A percentile compares a stretch with the other conserved stretches of the same genome.
These are phyloP conservation scores for Arachnopeziza araneosa DNA, from an alignment of 2,329 filamentous ascomycete species.

Conservation along the genomic window DNA sequence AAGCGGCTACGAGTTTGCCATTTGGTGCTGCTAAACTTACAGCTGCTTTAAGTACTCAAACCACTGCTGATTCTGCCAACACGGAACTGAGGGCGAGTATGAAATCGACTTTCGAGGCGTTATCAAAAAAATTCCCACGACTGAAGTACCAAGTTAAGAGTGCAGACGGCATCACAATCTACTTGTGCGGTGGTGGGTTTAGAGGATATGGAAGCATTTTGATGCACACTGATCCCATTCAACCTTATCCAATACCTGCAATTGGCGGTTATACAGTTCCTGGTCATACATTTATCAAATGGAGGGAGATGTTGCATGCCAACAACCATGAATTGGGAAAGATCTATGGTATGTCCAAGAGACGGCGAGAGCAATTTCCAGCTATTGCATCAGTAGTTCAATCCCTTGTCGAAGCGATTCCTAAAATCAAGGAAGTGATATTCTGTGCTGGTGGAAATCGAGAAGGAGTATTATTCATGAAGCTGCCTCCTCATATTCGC, in stretches of 20 bases:
- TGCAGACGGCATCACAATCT: conserved; percentile 58
- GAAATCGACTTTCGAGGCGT: conserved; percentile 50
- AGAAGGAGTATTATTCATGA: conserved; percentile 75
- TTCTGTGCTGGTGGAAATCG: conserved; percentile 87
- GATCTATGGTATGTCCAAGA: conserved; percentile 73
- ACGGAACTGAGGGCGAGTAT: conserved; percentile 48
- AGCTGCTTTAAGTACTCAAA: conserved; percentile 40
- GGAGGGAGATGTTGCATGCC: conserved; percentile 44
- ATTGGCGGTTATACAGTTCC: conserved; percentile 72
- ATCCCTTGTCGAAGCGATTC: conserved; percentile 64
- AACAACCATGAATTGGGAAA: conserved; percentile 48
- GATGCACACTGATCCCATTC: conserved; percentile 68
- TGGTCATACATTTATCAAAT: conserved; percentile 53
- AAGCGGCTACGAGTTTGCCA: conserved; percentile 51
- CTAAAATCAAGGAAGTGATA: conserved; percentile 64
- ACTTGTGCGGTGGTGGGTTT: conserved; percentile 86
- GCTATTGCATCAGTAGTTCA: conserved; percentile 78
- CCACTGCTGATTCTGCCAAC: conserved; percentile 39
- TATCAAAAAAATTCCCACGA: conserved; percentile 43
- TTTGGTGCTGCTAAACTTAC: conserved; percentile 56
- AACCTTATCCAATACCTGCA: conserved; percentile 77
- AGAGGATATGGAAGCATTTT: conserved; percentile 86
- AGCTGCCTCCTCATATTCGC: conserved; percentile 53
- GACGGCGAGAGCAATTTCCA: conserved; percentile 74
- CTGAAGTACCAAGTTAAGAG: conserved; percentile 42